Evolutionary conservation across 345 rosid species (phyloP).

Genomic region (Eutrema heterophyllum): DNA sequence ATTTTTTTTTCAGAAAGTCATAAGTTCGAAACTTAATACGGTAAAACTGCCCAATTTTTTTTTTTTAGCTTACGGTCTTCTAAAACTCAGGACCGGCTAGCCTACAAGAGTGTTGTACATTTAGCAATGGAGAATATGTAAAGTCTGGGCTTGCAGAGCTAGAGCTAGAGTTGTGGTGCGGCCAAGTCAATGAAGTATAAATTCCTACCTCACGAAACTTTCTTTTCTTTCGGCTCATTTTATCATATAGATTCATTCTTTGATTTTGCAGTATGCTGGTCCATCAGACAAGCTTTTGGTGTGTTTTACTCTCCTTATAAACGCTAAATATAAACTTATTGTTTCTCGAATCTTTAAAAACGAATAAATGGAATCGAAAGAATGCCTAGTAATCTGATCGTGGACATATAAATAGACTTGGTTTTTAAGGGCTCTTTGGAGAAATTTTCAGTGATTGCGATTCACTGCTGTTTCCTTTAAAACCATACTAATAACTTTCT

Average conservation of each 20-base stretch:
- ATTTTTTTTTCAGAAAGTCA: too few species aligned
- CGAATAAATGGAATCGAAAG: neutral
- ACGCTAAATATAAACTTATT: neutral
- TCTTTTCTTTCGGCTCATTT: neutral
- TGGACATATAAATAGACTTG: too few species aligned
- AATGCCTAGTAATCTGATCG: too few species aligned
- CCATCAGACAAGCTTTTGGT: conserved; percentile 97
- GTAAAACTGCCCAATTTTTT: too few species aligned
- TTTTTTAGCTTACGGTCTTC: too few species aligned
- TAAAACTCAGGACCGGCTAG: too few species aligned
- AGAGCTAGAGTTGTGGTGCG: conserved; percentile 97
- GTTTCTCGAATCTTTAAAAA: neutral
- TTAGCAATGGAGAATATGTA: conserved; percentile 95
- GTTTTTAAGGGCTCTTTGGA: too few species aligned
- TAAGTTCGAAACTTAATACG: too few species aligned
- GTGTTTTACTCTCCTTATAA: conserved; percentile 21
- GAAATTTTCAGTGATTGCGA: too few species aligned
- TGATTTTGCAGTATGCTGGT: conserved; percentile 71
- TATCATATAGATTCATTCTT: neutral
- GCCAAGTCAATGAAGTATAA: conserved; percentile 87
- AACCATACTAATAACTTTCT: neutral
- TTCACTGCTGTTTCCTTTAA: neutral
- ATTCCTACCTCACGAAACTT: conserved; percentile 21
- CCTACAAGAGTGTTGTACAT: conserved; percentile 98
- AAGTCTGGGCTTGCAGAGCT: conserved; percentile 97